These are phyloP conservation scores for Roridomyces roridus DNA, from an alignment of 768 basidiomycete genomes.

Conservation along the genomic window DNA sequence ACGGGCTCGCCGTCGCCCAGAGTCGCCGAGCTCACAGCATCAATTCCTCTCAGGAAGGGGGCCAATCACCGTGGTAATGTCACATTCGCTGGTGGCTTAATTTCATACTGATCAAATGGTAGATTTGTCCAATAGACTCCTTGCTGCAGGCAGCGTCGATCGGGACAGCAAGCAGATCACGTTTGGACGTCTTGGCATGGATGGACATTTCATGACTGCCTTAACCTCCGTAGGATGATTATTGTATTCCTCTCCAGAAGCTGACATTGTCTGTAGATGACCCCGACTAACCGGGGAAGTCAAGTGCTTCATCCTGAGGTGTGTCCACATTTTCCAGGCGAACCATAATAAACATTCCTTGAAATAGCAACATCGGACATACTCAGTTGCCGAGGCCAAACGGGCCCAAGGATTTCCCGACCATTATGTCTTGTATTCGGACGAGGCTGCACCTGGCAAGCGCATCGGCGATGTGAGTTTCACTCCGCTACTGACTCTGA, in stretches of 20 bases:
- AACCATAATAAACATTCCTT: not conserved
- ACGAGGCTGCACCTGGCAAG: conserved; percentile 38
- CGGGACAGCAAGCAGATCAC: no score
- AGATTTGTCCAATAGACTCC: no score
- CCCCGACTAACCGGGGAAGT: conserved; percentile 56
- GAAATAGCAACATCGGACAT: conserved; percentile 74
- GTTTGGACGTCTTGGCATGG: no score
- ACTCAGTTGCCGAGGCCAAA: conserved; percentile 71
- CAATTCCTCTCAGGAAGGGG: conserved; percentile 56
- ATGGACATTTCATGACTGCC: no score
- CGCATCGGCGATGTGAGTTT: conserved; percentile 57
- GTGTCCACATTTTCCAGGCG: not conserved
- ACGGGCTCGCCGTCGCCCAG: conserved; percentile 46
- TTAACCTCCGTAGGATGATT: no score
- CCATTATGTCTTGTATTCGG: conserved; percentile 63
- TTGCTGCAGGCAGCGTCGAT: no score
- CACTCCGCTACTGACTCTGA: conserved; percentile 2
- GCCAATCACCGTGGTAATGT: conserved; percentile 57
- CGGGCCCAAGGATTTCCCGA: conserved; percentile 85
- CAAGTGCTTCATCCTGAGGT: conserved; percentile 51
- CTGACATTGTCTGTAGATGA: conserved; percentile 34
- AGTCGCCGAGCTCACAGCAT: conserved; percentile 63
- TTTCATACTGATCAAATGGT: no score
- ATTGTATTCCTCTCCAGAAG: conserved; percentile 33
- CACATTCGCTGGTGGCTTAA: no score